Conservation (phyloP, 805 yeast species). For the Candida silvicultrix region DNA sequence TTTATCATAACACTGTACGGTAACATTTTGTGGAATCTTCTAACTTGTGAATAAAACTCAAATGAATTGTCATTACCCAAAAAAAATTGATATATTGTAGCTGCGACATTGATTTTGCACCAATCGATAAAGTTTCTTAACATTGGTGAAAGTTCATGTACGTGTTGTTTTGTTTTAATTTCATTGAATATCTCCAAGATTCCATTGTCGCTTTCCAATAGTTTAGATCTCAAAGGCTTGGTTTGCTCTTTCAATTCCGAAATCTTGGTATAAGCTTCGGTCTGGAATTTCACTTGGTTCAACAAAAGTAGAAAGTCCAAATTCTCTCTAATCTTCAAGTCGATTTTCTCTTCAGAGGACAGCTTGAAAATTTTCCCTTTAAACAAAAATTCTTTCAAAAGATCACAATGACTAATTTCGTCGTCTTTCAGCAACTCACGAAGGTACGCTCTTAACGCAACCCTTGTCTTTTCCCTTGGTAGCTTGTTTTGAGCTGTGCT, state of each 20-base stretch:
- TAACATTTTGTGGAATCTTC: constrained; percentile 65
- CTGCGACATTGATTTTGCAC: constrained; percentile 77
- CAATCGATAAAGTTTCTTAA: constrained; percentile 70
- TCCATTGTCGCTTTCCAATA: constrained; percentile 48
- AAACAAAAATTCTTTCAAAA: constrained; percentile 48
- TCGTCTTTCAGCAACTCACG: constrained; percentile 43
- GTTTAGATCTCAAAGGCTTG: constrained; percentile 48
- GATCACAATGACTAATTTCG: constrained; percentile 46
- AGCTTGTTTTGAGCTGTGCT: constrained; percentile 24
- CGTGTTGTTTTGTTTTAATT: constrained; percentile 45
- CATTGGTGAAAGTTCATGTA: constrained; percentile 58
- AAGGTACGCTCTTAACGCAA: constrained; percentile 72
- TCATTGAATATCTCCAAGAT: constrained; percentile 59
- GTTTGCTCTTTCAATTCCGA: constrained; percentile 48
- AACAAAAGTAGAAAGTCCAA: constrained; percentile 58
- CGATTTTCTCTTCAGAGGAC: constrained; percentile 39
- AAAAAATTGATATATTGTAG: constrained; percentile 75
- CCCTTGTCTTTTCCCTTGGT: constrained; percentile 70
- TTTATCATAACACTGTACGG: constrained; percentile 78
- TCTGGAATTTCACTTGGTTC: constrained; percentile 67
- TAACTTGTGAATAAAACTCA: constrained; percentile 66
- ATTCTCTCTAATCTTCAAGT: constrained; percentile 49
- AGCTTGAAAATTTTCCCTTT: constrained; percentile 31
- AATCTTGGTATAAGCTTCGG: constrained; percentile 56
- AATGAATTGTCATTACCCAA: constrained; percentile 77